A percentile compares a stretch with the other conserved stretches of the same genome.
These are phyloP conservation scores for Schizophyllum commune DNA, from an alignment of 1,284 basidiomycete species.

Conservation along the genomic window DNA sequence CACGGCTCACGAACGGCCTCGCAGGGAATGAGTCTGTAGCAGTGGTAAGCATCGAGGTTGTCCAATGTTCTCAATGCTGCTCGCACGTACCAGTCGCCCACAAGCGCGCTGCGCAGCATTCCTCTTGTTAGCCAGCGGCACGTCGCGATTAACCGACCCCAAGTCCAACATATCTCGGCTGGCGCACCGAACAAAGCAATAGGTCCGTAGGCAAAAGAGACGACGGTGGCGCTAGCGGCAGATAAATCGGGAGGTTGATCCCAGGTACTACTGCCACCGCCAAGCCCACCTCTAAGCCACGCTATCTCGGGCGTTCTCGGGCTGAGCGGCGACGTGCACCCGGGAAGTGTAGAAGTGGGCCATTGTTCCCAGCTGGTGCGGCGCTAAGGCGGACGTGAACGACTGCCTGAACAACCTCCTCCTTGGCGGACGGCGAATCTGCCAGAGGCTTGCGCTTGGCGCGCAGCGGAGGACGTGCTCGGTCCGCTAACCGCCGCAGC, in stretches of 20 bases:
- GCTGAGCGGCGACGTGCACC: neutral
- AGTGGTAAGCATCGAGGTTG: too few relatives aligned
- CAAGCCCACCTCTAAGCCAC: neutral
- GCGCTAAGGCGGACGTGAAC: neutral
- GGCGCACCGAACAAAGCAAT: neutral
- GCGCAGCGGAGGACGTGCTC: neutral
- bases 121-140: too few relatives aligned
- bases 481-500: neutral
- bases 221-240: too few relatives aligned
- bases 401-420: neutral
- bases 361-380: neutral
- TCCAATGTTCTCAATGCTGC: too few relatives aligned
- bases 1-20: neutral
- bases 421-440: neutral
- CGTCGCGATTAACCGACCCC: too few relatives aligned
- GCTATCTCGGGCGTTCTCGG: neutral
- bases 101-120: too few relatives aligned
- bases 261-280: neutral
- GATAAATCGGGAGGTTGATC: neutral
- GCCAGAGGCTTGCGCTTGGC: neutral
- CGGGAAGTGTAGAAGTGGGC: neutral
- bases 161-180: neutral
- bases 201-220: neutral
- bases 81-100: too few relatives aligned
- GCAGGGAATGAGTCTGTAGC: neutral